These are phyloP conservation scores for Ustilago esculenta DNA, from an alignment of 1,284 basidiomycete species.

Conservation along the genomic window DNA sequence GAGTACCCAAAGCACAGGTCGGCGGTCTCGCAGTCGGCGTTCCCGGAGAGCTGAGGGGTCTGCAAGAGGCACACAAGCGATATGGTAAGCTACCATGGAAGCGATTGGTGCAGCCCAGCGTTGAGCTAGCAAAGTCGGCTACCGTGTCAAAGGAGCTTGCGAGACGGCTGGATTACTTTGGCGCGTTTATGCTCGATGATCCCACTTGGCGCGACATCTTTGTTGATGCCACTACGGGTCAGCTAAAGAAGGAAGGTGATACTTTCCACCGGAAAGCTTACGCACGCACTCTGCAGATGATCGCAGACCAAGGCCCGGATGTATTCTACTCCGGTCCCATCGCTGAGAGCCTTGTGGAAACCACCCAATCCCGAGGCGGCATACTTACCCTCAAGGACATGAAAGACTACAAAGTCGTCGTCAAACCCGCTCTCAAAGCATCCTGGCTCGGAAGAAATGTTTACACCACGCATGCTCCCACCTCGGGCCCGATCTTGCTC, in stretches of 20 bases:
- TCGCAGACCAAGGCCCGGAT: slow-evolving; percentile 54
- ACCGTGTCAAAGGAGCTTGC: slow-evolving; percentile 55
- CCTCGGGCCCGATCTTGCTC: slow-evolving; percentile 63
- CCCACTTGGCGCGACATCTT: slow-evolving; percentile 51
- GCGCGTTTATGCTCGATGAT: slow-evolving; percentile 68
- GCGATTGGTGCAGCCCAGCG: slow-evolving; percentile 59
- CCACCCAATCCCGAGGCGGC: slow-evolving; percentile 76
- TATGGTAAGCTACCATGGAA: slow-evolving; percentile 64
- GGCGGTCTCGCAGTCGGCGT: slow-evolving; percentile 64
- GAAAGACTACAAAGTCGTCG: slow-evolving; percentile 74
- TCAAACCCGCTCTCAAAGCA: slow-evolving; percentile 79
- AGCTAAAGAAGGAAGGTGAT: slow-evolving; percentile 69
- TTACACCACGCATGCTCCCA: slow-evolving; percentile 76
- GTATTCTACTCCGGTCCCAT: slow-evolving; percentile 74
- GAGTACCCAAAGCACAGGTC: slow-evolving; percentile 43
- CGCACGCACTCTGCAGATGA: slow-evolving; percentile 51
- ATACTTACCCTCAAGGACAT: slow-evolving; percentile 80
- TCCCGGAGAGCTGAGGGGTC: slow-evolving; percentile 66
- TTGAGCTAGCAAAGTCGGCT: slow-evolving; percentile 58
- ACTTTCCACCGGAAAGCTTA: slow-evolving; percentile 48
- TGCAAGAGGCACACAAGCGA: slow-evolving; percentile 58
- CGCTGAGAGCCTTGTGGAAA: slow-evolving; percentile 77
- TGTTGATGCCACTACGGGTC: slow-evolving; percentile 69
- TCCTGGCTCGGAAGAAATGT: slow-evolving; percentile 81
- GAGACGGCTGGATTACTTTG: slow-evolving; percentile 37